These are phyloP conservation scores for Carex littledalei DNA, from an alignment of 176 grass and related monocot species.

Conservation along the genomic window DNA sequence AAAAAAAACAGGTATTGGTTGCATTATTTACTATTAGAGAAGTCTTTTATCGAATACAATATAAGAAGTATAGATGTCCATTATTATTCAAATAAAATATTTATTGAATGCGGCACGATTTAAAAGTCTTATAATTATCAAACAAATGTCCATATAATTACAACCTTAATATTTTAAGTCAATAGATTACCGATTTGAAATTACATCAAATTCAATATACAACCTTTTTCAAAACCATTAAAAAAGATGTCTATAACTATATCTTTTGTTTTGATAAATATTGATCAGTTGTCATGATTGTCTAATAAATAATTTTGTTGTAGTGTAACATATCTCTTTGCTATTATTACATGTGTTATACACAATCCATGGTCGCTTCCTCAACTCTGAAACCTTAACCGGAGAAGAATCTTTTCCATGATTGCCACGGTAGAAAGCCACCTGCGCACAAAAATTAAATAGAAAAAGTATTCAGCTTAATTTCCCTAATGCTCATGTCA, in stretches of 20 bases:
- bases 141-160: background rate
- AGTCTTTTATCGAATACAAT: background rate
- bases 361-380: background rate
- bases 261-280: background rate
- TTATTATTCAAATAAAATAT: background rate
- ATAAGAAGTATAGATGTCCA: background rate
- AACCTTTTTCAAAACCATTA: background rate
- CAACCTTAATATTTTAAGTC: too few species aligned
- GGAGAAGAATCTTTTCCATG: conserved; percentile 84
- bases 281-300: background rate
- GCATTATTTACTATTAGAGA: too few species aligned
- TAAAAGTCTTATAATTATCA: background rate
- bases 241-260: background rate
- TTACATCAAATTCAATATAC: background rate
- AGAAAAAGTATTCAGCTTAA: background rate
- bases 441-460: conserved; percentile 29
- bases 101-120: background rate
- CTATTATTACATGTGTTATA: background rate
- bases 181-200: too few species aligned
- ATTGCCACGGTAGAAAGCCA: conserved; percentile 96
- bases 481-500: background rate
- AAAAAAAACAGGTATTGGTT: too few species aligned
- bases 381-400: conserved; percentile 28
- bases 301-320: background rate
- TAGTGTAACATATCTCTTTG: background rate